Evolutionary conservation across 108 stramenopile species (phyloP), one percentile per base, ranked within the genome.

Genomic region (Halocafeteria seosinensis): DNA sequence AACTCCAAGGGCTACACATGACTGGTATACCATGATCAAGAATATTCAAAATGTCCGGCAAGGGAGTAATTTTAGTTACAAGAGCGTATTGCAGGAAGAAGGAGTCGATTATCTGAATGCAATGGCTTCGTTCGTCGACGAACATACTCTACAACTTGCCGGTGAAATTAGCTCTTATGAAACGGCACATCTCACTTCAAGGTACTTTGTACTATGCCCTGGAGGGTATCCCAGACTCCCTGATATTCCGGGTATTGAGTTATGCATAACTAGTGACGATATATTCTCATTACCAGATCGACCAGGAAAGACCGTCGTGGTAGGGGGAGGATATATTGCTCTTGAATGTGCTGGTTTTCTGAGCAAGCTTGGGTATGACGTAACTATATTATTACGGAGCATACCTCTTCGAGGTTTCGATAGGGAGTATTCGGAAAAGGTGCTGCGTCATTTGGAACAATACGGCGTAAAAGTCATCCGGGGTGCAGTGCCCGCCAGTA

Each of bases 351-450:
- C 80, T 6, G 78, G 78, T 23, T 77, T 81, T 35, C 64, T 81
- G 27, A 9, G 30, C 12, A 73, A 67, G 30, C 76, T 81, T 9
- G 75, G 75, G 1, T 38, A 36, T 12, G 61, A 66, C 8, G 73
- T 73, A 3, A 80, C 79, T n/a, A 66, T 79, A 37, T 62, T 68
- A 24, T 70, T 77, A 12, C 76, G 80, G 29, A 68, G 67, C 9
- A 68, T 47, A 13, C 34, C 67, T 25, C 55, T 81, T 25, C 50
- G 80, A 3, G 66, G 62, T n/a, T 98, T 98, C 76, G 96, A 98
- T 81, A 67, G 85, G 29, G 91, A 98, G 62, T 88, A 84, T 51
- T 84, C 86, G 38, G 88, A 81, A 13, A 74, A 78, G 66, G 87
- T 95, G 71, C 84, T 77, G 9, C 66, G 66, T 8, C 73, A 86